Evolutionary conservation across 2,329 filamentous ascomycete species (phyloP).

Genomic region (Orbilia oligospora): DNA sequence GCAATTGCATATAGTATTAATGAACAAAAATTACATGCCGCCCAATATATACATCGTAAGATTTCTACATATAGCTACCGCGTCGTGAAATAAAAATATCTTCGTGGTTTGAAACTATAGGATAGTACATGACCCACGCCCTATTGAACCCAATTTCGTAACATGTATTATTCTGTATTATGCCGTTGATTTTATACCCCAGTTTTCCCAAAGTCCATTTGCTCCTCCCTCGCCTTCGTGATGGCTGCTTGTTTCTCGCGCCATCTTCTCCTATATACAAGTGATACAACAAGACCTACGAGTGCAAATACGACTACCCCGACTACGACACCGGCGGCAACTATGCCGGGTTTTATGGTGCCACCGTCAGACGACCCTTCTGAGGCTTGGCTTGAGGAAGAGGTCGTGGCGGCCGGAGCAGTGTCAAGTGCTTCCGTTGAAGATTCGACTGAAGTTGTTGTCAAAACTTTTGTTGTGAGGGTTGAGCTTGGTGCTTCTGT

Average conservation of each 20-base stretch:
- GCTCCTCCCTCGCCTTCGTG: slow-evolving; percentile 43
- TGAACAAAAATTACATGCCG: neutral
- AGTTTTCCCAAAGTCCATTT: slow-evolving; percentile 43
- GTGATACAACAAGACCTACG: slow-evolving; percentile 32
- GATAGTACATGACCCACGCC: slow-evolving; percentile 1
- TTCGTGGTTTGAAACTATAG: neutral
- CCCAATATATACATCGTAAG: slow-evolving; percentile 6
- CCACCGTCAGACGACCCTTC: slow-evolving; percentile 14
- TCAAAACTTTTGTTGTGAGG: slow-evolving; percentile 15
- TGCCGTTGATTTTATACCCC: slow-evolving; percentile 8
- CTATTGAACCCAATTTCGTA: slow-evolving; percentile 13
- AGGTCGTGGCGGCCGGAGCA: slow-evolving; percentile 16
- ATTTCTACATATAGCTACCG: slow-evolving; percentile 1
- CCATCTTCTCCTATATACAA: slow-evolving; percentile 39
- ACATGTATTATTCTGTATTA: slow-evolving; percentile 16
- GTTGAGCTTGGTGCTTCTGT: slow-evolving; percentile 33
- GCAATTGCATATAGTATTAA: neutral
- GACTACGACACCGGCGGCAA: slow-evolving; percentile 49
- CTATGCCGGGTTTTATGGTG: slow-evolving; percentile 44
- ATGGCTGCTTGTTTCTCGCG: slow-evolving; percentile 28
- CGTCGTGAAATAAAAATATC: slow-evolving; percentile 2
- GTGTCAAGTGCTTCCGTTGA: slow-evolving; percentile 8
- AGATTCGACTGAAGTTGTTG: slow-evolving; percentile 4
- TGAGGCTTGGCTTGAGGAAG: slow-evolving; percentile 32
- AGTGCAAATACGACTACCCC: slow-evolving; percentile 47